These are phyloP conservation scores for Penicillium glabrum DNA, from an alignment of 2,329 filamentous ascomycete genomes.

Conservation along the genomic window DNA sequence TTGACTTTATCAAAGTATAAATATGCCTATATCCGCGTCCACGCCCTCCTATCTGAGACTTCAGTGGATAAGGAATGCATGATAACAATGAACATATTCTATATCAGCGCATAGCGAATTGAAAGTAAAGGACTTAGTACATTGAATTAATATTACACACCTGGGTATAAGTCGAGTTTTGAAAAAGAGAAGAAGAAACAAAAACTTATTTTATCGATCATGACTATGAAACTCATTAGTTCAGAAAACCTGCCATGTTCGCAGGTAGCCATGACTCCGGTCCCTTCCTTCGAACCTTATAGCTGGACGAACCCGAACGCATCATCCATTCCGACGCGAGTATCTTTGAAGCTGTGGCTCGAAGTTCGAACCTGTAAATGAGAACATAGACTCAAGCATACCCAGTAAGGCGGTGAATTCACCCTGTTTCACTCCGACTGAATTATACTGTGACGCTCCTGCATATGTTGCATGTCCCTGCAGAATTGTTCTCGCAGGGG, in stretches of 20 bases:
- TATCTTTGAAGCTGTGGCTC: slow-evolving; percentile 18
- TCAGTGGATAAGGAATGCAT: too few relatives aligned
- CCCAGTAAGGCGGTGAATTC: slow-evolving; percentile 13
- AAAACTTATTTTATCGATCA: not conserved
- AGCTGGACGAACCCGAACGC: slow-evolving; percentile 17
- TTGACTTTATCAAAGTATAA: slow-evolving; percentile 15
- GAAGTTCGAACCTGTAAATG: slow-evolving; percentile 17
- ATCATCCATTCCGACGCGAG: slow-evolving; percentile 25
- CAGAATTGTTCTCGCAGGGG: slow-evolving; percentile 15
- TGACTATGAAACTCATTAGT: not conserved
- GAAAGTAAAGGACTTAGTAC: not conserved
- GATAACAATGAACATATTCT: not conserved
- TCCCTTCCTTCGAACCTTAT: not conserved
- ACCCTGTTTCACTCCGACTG: slow-evolving; percentile 14
- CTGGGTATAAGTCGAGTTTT: not conserved
- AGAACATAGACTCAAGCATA: slow-evolving; percentile 25
- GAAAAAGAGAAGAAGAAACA: too few relatives aligned
- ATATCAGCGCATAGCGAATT: not conserved
- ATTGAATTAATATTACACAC: not conserved
- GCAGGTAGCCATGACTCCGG: not conserved
- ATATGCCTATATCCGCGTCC: not conserved
- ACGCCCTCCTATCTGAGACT: too few relatives aligned
- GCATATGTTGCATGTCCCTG: slow-evolving; percentile 17
- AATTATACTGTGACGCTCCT: slow-evolving; percentile 5
- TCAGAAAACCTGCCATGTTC: not conserved